These are phyloP conservation scores for Lachnellula arida DNA, from an alignment of 2,329 filamentous ascomycete species.

Conservation along the genomic window DNA sequence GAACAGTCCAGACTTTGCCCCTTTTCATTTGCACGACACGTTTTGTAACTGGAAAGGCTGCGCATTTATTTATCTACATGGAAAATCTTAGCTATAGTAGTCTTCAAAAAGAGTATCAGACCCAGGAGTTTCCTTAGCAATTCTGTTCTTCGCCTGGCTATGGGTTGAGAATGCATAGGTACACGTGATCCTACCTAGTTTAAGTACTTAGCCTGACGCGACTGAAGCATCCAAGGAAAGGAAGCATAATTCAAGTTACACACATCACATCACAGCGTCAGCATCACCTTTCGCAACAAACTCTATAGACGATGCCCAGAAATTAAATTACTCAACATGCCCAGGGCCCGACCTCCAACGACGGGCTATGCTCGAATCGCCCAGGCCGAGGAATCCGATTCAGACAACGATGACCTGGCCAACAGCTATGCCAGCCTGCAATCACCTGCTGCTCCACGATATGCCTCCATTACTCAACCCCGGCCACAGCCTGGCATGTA, in stretches of 20 bases:
- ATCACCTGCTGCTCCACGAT: conserved; percentile 53
- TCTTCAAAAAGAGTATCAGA: not conserved
- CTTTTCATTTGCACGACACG: too few relatives aligned
- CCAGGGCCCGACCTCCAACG: conserved; percentile 51
- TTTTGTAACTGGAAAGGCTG: too few relatives aligned
- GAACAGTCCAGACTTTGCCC: too few relatives aligned
- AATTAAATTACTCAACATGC: conserved; percentile 19
- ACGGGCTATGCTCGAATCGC: conserved; percentile 83
- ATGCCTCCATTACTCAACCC: conserved; percentile 59
- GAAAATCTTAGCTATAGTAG: too few relatives aligned
- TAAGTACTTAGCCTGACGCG: not conserved
- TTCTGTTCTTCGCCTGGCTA: not conserved
- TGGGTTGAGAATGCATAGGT: not conserved
- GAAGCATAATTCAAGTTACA: not conserved
- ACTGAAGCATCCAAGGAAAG: too few relatives aligned
- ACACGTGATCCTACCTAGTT: not conserved
- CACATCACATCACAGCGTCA: not conserved
- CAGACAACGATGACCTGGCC: conserved; percentile 59
- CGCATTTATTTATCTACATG: too few relatives aligned
- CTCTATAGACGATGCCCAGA: not conserved
- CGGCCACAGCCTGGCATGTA: conserved; percentile 56
- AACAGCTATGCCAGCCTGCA: conserved; percentile 51
- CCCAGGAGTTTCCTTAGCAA: not conserved
- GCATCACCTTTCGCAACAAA: not conserved
- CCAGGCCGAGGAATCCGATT: conserved; percentile 72